Conservation (phyloP, 2,329 filamentous ascomycete genomes). For the Diaporthe sp. region DNA sequence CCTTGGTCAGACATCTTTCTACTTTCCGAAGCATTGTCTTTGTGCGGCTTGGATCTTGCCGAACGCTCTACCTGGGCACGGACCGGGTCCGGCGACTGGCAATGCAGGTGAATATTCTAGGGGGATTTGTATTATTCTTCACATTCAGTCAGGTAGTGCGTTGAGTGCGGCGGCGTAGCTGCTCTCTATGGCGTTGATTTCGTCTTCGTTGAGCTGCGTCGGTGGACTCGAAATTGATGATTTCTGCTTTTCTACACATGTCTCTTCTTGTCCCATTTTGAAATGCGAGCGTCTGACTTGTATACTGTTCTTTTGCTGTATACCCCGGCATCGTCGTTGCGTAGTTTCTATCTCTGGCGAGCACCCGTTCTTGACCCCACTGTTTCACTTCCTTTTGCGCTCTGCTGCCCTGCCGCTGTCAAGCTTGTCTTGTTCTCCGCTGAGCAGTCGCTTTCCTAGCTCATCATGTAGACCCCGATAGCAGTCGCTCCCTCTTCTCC, state of each 20-base stretch:
- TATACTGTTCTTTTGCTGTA: neutral
- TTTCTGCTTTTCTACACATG: slow-evolving; percentile 19
- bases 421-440: neutral
- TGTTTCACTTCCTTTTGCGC: neutral
- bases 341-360: neutral
- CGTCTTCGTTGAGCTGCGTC: slow-evolving; percentile 21
- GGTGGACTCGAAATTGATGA: slow-evolving; percentile 29
- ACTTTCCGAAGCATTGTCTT: slow-evolving; percentile 28
- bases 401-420: too few relatives aligned
- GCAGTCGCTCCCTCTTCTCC: neutral
- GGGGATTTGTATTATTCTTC: slow-evolving; percentile 35
- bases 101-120: slow-evolving; percentile 16
- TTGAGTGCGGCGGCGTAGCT: slow-evolving; percentile 25
- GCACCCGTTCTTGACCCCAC: neutral
- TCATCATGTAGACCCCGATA: neutral
- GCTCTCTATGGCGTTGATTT: slow-evolving; percentile 27
- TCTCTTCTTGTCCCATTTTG: neutral
- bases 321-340: neutral
- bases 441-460: neutral
- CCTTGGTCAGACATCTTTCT: slow-evolving; percentile 21
- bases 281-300: slow-evolving; percentile 1
- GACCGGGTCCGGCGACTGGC: neutral
- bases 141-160: slow-evolving; percentile 33
- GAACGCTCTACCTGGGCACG: neutral
- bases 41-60: slow-evolving; percentile 14